Evolutionary conservation across 1,139 yeast genomes (phyloP), one percentile per base, ranked within the genome.

Genomic region (Nakaseomyces kungkrabaensis): DNA sequence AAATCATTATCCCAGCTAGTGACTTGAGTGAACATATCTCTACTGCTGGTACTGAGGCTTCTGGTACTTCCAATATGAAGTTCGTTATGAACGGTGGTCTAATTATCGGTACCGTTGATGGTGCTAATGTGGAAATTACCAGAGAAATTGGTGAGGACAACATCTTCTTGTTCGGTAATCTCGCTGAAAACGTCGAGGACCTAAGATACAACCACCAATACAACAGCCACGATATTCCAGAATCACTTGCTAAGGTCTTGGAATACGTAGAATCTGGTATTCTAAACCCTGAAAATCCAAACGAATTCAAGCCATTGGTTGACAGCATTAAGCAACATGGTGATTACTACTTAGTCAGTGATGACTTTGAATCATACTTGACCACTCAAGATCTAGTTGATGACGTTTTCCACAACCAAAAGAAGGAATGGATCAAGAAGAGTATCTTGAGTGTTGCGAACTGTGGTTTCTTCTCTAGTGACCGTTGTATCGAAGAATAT

Each of bases 41-140:
- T n/a, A 89, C 97, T 46, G 97, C 97, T 9, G 97, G 97, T 60
- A 89, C 97, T 26, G 97, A 89, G 68, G 97, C 96, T 27, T 85
- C 95, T 1, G 97, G 97, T 67, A 89, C 97, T 44, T 85, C 95
- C 46, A 89, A 89, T 72, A 89, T 89, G 97, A 90, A 89, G 72
- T 89, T 89, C 66, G 96, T 89, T 32, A 73, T 89, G 69, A 89
- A 88, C 64, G 97, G 96, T 69, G 97, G 97, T 48, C 76, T 90
- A 58, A 86, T 89, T 59, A 83, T 89, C 60, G 97, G 97, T 65
- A 89, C 97, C 17, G 96, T 90, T 57, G 97, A 90, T 66, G 97
- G 97, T 65, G 97, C 97, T 55, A 90, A 89, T 65, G 95, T 90
- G 50, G 97, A 90, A 71, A 87, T 90, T 66, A 85, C 96, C 25